Base-by-base conservation (phyloP, 805 yeast species). In the Huiozyma sinensis region DNA sequence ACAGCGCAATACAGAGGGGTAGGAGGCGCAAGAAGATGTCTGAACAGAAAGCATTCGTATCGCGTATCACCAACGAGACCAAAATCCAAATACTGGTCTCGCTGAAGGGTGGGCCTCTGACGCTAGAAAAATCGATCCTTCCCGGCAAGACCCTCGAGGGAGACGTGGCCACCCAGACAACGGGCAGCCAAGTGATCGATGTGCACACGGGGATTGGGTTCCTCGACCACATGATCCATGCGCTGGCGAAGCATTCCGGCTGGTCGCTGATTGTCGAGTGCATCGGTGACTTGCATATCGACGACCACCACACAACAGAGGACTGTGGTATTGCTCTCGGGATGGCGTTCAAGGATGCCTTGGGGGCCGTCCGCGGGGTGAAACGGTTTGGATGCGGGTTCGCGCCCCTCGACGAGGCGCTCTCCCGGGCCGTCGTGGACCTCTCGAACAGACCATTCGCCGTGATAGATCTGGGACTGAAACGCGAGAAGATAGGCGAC, bases 401-500 rank as follows among this genome's bases (percentile, higher is more conserved):
- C 69, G 97, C 97, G 6, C 98, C 98, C 1, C 71, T 92, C 46
- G 98, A 92, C 63, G 98, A 92, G 67, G 97, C 98, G 0, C 72
- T 92, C 47, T 80, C 94, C 48, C 72, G 98, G 43, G 95, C 97
- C 0, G 98, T 92, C n/a, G 87, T 92, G 7, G 98, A 92, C 58
- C 70, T 92, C 47, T 85, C 95, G 12, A 88, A 88, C 63, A 75
- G 98, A 53, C 97, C 98, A 2, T 89, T 67, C 64, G 94, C 96
- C 0, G 92, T 86, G 12, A 72, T 88, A 35, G 95, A 92, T 34
- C 70, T 92, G 47, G 96, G 95, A 0, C 73, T 92, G 57, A 83
- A 82, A 64, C 75, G 98, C 51, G 98, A 92, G 62, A 88, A 82
- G 61, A 79, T 92, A 53, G 98, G 98, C 43, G 95, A 85, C 57